Conservation (phyloP, 768 basidiomycete genomes). For the Tephrocybe rancida region DNA sequence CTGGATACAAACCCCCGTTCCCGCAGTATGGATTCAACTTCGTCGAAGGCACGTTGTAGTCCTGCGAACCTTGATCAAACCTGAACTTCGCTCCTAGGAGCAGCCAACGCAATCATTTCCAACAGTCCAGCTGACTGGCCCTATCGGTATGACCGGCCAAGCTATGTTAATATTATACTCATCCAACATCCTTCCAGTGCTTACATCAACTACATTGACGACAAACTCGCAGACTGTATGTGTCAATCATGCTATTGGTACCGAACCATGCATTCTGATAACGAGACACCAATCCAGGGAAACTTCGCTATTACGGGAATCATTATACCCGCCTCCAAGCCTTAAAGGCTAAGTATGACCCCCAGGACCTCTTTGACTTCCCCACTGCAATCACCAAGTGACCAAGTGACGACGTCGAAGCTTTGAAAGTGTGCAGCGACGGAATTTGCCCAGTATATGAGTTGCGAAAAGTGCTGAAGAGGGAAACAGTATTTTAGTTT, state of each 20-base stretch:
- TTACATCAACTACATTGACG: conserved; percentile 44
- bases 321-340: conserved; percentile 31
- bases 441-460: too few species aligned
- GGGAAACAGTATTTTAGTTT: too few species aligned
- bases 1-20: conserved; percentile 38
- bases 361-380: conserved; percentile 40
- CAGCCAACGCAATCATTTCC: conserved; percentile 25
- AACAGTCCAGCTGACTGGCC: conserved; percentile 30
- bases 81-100: conserved; percentile 14
- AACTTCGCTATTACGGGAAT: conserved; percentile 32
- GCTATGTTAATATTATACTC: not conserved
- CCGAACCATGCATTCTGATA: not conserved
- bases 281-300: conserved; percentile 25
- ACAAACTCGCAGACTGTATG: conserved; percentile 34
- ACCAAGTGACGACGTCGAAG: too few species aligned
- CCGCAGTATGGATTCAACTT: conserved; percentile 46
- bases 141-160: conserved; percentile 22
- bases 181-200: conserved; percentile 20
- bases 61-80: not conserved
- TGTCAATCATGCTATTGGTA: too few species aligned
- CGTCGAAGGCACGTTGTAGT: conserved; percentile 32
- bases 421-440: too few species aligned
- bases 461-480: too few species aligned
- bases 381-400: conserved; percentile 31
- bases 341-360: conserved; percentile 37